Evolutionary conservation across 2,329 filamentous ascomycete genomes (phyloP), one percentile per base, ranked within the genome.

Genomic region (Botrytis tulipae): DNA sequence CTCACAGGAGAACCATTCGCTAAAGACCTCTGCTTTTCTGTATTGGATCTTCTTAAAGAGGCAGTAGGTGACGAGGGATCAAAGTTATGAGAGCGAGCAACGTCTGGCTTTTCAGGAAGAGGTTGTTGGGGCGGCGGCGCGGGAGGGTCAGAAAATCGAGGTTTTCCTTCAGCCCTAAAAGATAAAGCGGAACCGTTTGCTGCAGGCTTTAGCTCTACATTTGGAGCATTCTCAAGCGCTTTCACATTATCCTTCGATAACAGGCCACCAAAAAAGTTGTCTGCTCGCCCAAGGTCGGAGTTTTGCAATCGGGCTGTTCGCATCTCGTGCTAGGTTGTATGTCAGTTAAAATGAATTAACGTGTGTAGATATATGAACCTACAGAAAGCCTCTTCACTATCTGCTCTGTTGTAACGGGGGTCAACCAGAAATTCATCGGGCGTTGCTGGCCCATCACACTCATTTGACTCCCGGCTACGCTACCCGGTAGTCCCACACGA

Each of bases 91-190:
- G 81, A 83, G 78, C 84, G 86, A 73, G 82, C 85, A 25, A 87
- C 89, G 82, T 97, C 94, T 0, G 95, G 95, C 82, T 98, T 98
- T 81, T 98, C 95, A 1, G 95, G 95, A 9, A 98, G 85, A 22
- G 95, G 95, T 78, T 97, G 95, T 78, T 97, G 94, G 42, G 95
- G 95, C 40, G 95, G 95, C 12, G 95, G 95, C 35, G 95, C 95
- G 6, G 95, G 95, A 69, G 95, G 95, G 73, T 98, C 95, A 1
- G 93, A 96, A 81, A 98, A 98, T 70, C 94, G 89, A 7, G 93
- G 89, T 79, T 96, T 95, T 59, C 91, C 85, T 79, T 97, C 94
- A 32, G 90, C 84, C 77, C 93, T 91, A 65, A 85, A 83, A 73
- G 84, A 82, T 76, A 85, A 84, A 14, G 82, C 82, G 46, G 82